Evolutionary conservation across 1,139 yeast species (phyloP).

Genomic region (Magnusiomyces suaveolens): DNA sequence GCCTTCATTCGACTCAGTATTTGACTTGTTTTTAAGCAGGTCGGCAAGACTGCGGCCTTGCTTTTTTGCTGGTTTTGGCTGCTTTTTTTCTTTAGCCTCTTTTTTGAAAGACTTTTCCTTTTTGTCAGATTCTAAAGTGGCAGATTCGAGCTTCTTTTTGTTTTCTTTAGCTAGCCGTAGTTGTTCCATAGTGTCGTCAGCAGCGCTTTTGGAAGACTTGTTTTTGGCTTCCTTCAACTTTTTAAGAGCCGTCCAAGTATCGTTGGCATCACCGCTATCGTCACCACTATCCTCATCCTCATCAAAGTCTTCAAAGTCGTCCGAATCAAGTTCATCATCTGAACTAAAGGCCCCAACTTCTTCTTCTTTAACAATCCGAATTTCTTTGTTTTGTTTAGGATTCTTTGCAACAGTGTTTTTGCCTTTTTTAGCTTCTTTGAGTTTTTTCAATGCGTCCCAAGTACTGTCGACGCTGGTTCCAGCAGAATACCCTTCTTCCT

Average conservation of each 20-base stretch:
- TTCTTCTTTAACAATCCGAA: not conserved
- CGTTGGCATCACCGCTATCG: slow-evolving; percentile 21
- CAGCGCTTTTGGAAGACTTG: slow-evolving; percentile 9
- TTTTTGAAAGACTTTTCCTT: slow-evolving; percentile 35
- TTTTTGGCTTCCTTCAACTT: slow-evolving; percentile 14
- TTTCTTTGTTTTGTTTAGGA: slow-evolving; percentile 17
- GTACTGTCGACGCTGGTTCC: slow-evolving; percentile 33
- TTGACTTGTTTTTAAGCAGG: slow-evolving; percentile 6
- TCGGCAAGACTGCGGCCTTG: slow-evolving; percentile 20
- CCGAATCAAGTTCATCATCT: slow-evolving; percentile 7
- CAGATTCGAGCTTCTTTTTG: slow-evolving; percentile 12
- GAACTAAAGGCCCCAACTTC: not conserved
- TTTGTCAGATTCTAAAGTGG: slow-evolving; percentile 34
- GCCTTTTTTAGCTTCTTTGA: slow-evolving; percentile 4
- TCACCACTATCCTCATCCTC: slow-evolving; percentile 17
- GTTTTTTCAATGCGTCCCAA: slow-evolving; percentile 26
- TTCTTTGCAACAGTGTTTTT: slow-evolving; percentile 10
- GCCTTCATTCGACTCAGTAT: not conserved
- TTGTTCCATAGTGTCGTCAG: slow-evolving; percentile 23
- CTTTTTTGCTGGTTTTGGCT: slow-evolving; percentile 29
- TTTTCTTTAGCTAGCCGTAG: slow-evolving; percentile 16
- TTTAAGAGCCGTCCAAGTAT: slow-evolving; percentile 17
- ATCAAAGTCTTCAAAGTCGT: slow-evolving; percentile 16
- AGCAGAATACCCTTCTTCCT: slow-evolving; percentile 10
- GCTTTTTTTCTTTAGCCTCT: slow-evolving; percentile 16